Evolutionary conservation across 805 yeast species (phyloP), one percentile per base, ranked within the genome.

Genomic region (Pichia exigua): DNA sequence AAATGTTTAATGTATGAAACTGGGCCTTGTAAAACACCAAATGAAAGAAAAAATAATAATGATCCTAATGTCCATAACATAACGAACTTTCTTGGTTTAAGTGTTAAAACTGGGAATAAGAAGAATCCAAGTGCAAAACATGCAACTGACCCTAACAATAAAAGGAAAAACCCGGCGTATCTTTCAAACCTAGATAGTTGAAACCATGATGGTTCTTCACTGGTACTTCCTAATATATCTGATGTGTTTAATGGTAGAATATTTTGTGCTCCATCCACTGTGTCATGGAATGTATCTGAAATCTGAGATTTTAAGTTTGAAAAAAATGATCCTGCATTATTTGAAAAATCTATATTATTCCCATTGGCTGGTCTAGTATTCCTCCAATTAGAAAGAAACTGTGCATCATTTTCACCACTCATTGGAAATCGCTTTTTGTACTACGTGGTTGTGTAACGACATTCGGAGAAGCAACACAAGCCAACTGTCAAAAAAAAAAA

Each of bases 1-100:
- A 94, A 74, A 65, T 92, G 98, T 46, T 73, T 72, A 42, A 81
- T 55, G 65, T 89, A 94, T 38, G 83, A 82, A n/a, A 81, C 74
- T 0, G 97, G 97, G 0, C 99, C 99, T 71, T 90, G 97, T 22
- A 92, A 70, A 20, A 89, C 80, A 1, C 96, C 97, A 69, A 94
- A 94, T 38, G 96, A 87, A 7, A 87, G 64, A 20, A 94, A 87
- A 68, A 94, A 92, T 44, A 94, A 69, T 15, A 94, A 63, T 1
- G 96, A 86, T 0, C 98, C 99, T 69, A 92, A 72, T 2, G 96
- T 82, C 98, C 99, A 94, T 35, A 85, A 64, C 58, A 83, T 71
- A 13, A 95, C 97, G 65, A 94, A 92, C 66, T 94, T 94, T 46
- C 95, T 75, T 17, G 98, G 99, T 59, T 87, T 84, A 47, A 90